These are phyloP conservation scores for Turritis glabra DNA, from an alignment of 345 rosid genomes.

Conservation along the genomic window DNA sequence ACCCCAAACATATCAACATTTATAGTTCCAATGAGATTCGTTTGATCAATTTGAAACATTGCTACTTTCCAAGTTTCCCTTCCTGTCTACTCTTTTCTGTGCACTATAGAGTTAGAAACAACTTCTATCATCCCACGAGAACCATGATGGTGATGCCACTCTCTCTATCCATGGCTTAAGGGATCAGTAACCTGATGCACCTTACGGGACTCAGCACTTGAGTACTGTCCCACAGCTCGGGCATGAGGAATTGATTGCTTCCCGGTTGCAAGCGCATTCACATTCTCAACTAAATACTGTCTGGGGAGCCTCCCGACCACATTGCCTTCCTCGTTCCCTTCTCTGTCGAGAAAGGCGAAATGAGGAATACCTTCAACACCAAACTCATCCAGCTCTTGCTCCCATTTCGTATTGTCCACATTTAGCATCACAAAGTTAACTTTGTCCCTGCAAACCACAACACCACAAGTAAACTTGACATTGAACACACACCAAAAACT, in stretches of 20 bases:
- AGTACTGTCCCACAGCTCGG: constrained; percentile 79
- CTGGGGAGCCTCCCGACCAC: constrained; percentile 90
- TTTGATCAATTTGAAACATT: constrained; percentile 2
- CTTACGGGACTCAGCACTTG: constrained; percentile 68
- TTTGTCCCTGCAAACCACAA: constrained; percentile 53
- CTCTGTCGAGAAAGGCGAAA: constrained; percentile 76
- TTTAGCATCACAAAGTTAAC: constrained; percentile 96
- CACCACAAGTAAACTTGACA: not conserved
- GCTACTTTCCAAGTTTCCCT: not conserved
- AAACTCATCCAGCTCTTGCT: constrained; percentile 93
- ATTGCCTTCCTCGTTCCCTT: constrained; percentile 94
- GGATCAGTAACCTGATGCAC: constrained; percentile 82
- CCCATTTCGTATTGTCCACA: constrained; percentile 97
- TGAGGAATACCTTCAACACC: constrained; percentile 99
- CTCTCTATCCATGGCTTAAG: constrained; percentile 79
- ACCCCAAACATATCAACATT: not conserved
- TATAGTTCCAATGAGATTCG: not conserved
- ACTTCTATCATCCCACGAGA: not conserved
- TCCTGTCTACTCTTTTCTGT: constrained; percentile 4
- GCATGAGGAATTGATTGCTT: constrained; percentile 79
- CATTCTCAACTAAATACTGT: constrained; percentile 75
- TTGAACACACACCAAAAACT: not conserved
- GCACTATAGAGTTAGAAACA: constrained; percentile 25
- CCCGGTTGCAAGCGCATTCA: constrained; percentile 77
- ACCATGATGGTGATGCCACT: not conserved